Conservation (phyloP, 2,329 filamentous ascomycete genomes). For the Blastomyces silverae region DNA sequence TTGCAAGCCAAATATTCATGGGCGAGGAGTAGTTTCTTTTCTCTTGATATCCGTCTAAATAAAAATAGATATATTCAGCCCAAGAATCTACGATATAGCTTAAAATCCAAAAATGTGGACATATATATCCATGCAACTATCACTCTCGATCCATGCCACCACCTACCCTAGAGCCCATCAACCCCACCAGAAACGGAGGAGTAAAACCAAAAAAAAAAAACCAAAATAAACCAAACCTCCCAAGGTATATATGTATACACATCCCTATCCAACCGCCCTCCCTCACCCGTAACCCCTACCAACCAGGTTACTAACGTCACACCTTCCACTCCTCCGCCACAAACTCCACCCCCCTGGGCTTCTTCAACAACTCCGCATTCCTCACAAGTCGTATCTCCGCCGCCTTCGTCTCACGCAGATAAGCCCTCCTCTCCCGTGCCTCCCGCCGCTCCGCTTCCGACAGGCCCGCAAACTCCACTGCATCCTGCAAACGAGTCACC, state of each 20-base stretch:
- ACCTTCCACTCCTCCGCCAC: slow-evolving; percentile 27
- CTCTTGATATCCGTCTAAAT: background rate
- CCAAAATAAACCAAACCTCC: background rate
- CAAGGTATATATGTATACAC: background rate
- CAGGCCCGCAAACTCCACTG: slow-evolving; percentile 13
- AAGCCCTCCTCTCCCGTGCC: slow-evolving; percentile 50
- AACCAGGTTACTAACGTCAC: slow-evolving; percentile 12
- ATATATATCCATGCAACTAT: background rate
- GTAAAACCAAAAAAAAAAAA: background rate
- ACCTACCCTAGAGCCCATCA: background rate
- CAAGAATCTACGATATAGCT: background rate
- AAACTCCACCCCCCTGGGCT: slow-evolving; percentile 52
- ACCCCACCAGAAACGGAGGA: background rate
- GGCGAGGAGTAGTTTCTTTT: background rate
- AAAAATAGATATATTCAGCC: background rate
- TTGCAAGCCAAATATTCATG: background rate
- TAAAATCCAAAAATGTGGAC: background rate
- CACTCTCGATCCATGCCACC: background rate
- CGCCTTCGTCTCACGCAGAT: slow-evolving; percentile 70
- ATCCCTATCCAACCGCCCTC: background rate
- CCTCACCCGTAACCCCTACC: background rate
- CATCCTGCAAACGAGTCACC: slow-evolving; percentile 15
- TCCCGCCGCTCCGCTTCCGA: slow-evolving; percentile 41
- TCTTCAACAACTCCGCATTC: slow-evolving; percentile 60
- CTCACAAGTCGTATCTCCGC: slow-evolving; percentile 79